Percentiles rank a stretch among this genome's conserved stretches.
These are phyloP conservation scores for Cordyceps tenuipes DNA, from an alignment of 2,329 filamentous ascomycete species.

Conservation along the genomic window DNA sequence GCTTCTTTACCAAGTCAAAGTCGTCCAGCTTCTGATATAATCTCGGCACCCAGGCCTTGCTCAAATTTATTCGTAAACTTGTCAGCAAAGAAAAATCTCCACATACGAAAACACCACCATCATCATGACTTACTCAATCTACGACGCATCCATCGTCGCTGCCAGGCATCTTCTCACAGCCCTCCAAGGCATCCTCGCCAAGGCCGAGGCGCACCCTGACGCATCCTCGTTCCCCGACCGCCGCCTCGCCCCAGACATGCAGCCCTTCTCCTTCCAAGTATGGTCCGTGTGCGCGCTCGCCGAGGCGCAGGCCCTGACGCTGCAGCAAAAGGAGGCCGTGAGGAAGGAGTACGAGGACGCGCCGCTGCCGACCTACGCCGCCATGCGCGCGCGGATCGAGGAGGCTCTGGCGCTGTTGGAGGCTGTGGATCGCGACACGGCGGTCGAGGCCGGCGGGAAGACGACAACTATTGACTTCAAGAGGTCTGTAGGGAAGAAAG, in stretches of 20 bases:
- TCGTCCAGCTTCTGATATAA: not conserved
- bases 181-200: slow-evolving; percentile 18
- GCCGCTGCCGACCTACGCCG: slow-evolving; percentile 24
- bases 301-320: slow-evolving; percentile 1
- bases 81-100: too few relatives aligned
- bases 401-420: not conserved
- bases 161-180: slow-evolving; percentile 17
- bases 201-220: slow-evolving; percentile 19
- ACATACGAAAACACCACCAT: not conserved
- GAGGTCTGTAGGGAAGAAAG: slow-evolving; percentile 15
- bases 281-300: slow-evolving; percentile 15
- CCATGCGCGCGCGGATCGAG: slow-evolving; percentile 26
- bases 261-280: slow-evolving; percentile 22
- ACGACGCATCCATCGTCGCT: slow-evolving; percentile 20
- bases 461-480: slow-evolving; percentile 24
- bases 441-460: slow-evolving; percentile 22
- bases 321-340: not conserved
- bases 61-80: not conserved
- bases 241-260: slow-evolving; percentile 24
- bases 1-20: not conserved
- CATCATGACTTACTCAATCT: slow-evolving; percentile 18
- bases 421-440: slow-evolving; percentile 16
- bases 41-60: too few relatives aligned
- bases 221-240: slow-evolving; percentile 14
- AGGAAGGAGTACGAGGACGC: not conserved